These are phyloP conservation scores for Barbatosphaeria neglecta DNA, from an alignment of 495 filamentous ascomycete species.

Conservation along the genomic window DNA sequence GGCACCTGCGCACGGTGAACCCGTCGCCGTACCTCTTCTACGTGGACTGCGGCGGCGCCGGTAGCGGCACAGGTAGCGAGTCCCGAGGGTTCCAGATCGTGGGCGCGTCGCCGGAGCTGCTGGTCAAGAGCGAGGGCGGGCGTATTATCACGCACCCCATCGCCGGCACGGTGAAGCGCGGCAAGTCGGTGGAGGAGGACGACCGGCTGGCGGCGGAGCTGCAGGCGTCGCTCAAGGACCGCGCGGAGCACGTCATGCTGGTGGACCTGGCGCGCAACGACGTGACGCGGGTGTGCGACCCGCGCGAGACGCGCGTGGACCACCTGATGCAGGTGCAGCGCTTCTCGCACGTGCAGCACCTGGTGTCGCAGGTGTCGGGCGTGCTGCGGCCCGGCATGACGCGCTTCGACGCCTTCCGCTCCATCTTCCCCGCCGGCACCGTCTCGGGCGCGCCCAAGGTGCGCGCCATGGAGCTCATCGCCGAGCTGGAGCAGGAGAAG, in stretches of 20 bases:
- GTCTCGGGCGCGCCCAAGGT: conserved; percentile 94
- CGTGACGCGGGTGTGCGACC: conserved; percentile 91
- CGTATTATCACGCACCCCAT: conserved; percentile 95
- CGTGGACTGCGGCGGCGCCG: conserved; percentile 59
- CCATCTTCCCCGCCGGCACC: conserved; percentile 92
- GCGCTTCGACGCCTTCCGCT: conserved; percentile 89
- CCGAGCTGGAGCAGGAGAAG: conserved; percentile 86
- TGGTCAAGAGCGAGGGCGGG: conserved; percentile 80
- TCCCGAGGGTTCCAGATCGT: conserved; percentile 87
- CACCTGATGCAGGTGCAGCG: conserved; percentile 90
- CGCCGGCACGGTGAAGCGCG: conserved; percentile 85
- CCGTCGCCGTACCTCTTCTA: conserved; percentile 96
- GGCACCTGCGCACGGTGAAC: conserved; percentile 87
- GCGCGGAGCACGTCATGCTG: conserved; percentile 97
- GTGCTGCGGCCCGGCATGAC: conserved; percentile 71
- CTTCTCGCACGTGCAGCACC: conserved; percentile 94
- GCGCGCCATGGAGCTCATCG: conserved; percentile 91
- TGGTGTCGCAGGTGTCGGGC: conserved; percentile 89
- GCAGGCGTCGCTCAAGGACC: conserved; percentile 72
- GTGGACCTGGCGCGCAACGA: conserved; percentile 97
- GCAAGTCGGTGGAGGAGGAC: conserved; percentile 70
- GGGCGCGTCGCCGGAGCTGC: conserved; percentile 83
- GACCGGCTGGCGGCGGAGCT: conserved; percentile 67
- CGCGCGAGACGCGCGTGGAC: conserved; percentile 76
- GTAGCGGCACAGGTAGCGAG: too few relatives aligned